Conservation (phyloP, 2,329 filamentous ascomycete species). For the Sclerotinia subarctica region DNA sequence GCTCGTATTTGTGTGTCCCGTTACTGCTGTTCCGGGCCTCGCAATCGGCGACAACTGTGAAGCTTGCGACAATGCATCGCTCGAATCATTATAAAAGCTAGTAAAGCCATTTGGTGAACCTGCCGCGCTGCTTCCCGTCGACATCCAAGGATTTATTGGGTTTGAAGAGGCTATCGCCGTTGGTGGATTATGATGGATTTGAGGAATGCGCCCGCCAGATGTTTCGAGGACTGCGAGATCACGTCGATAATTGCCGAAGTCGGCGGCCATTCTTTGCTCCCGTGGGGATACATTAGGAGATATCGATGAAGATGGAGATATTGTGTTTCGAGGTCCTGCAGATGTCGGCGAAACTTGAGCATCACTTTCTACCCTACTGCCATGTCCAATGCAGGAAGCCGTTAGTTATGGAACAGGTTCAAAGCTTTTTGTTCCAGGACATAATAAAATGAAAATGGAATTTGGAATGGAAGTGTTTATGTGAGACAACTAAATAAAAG, state of each 20-base stretch:
- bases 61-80: conserved; percentile 63
- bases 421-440: conserved; percentile 27
- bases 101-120: conserved; percentile 40
- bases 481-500: conserved; percentile 2
- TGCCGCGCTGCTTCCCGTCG: conserved; percentile 36
- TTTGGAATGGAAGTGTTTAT: background rate
- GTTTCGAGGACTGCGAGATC: conserved; percentile 67
- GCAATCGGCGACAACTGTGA: conserved; percentile 71
- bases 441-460: background rate
- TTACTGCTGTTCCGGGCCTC: conserved; percentile 48
- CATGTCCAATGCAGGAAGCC: conserved; percentile 36
- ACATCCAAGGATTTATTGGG: conserved; percentile 56
- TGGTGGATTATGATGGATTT: conserved; percentile 58
- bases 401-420: conserved; percentile 38
- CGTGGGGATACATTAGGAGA: conserved; percentile 38
- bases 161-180: conserved; percentile 49
- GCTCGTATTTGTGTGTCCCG: conserved; percentile 48
- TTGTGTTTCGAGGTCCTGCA: conserved; percentile 30
- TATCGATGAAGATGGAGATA: conserved; percentile 31
- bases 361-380: conserved; percentile 37
- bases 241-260: conserved; percentile 68
- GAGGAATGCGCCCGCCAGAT: conserved; percentile 53
- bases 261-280: conserved; percentile 42
- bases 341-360: conserved; percentile 38
- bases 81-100: conserved; percentile 72